Base-by-base conservation (phyloP, 2,329 filamentous ascomycete genomes). In the Diaporthe destruens region DNA sequence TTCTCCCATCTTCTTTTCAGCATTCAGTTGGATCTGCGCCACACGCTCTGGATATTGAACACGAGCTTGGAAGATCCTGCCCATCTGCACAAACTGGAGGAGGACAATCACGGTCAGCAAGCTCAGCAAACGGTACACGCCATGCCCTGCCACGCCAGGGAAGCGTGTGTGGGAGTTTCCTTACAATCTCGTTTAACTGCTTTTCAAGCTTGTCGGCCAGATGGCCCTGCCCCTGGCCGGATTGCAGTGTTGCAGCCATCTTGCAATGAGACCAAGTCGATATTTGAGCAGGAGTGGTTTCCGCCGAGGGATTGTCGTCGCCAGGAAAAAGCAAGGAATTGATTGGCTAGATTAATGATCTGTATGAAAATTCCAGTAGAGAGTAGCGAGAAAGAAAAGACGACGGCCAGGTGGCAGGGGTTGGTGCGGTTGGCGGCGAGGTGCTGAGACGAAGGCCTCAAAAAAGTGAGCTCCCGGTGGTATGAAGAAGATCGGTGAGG, bases 61-160 rank as follows among this genome's bases (percentile, higher is more conserved):
- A 6, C 53, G 69, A 11, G 71, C 69, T 25, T 68, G 51, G 55
- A 75, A 61, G 32, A 74, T 71, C 29, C 65, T 73, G 44, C 74
- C 74, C 69, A 73, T 72, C 36, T 75, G 74, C 23, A 75, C 72
- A 56, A 75, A 66, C 74, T 75, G 47, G 20, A 55, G 54, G 32
- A 56, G 29, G 20, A 18, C 3, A n/a, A 23, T 2, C 2, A 12
- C 29, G 12, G 66, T 74, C 39, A 74, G 71, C 54, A 54, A 23
- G 34, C 29, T 29, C 47, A 32, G 14, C n/a, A 23, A 29, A 51
- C 23, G 25, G 34, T 9, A 44, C 34, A 44, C 51, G 16, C n/a
- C 18, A 6, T 14, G 36, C 23, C 16, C 20, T n/a, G 20, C 12
- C 29, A 14, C 14, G 36, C 7, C 6, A 9, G 20, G 18, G 8